Evolutionary conservation across 78 protist species (phyloP).

Genomic region (Dictyostelium intermedium): DNA sequence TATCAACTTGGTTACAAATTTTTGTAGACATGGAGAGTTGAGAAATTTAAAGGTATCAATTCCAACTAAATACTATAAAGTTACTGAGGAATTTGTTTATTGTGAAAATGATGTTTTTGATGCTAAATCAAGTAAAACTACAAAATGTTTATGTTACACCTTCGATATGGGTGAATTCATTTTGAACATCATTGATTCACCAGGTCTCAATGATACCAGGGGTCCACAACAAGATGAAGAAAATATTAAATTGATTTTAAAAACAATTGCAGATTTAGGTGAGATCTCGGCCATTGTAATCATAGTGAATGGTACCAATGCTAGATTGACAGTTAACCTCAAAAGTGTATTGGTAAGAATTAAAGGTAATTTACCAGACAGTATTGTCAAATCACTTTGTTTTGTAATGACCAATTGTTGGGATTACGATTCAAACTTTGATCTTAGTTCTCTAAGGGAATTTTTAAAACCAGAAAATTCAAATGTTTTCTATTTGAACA

Average conservation of each 20-base stretch:
- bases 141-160: neutral
- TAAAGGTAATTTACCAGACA: neutral
- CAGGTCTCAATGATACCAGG: conserved; percentile 20
- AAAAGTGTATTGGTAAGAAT: neutral
- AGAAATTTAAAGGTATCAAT: neutral
- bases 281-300: neutral
- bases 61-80: neutral
- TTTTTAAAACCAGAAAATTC: neutral
- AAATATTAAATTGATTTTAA: neutral
- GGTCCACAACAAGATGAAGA: conserved; percentile 22
- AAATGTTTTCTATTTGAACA: neutral
- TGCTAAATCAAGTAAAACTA: neutral
- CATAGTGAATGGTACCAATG: neutral
- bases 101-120: neutral
- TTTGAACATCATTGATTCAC: conserved; percentile 9
- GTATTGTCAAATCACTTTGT: neutral
- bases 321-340: neutral
- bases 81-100: neutral
- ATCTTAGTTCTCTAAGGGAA: neutral
- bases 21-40: neutral
- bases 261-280: neutral
- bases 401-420: neutral
- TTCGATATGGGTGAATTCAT: neutral
- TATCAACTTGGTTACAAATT: neutral
- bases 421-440: neutral